Base-by-base conservation (phyloP, 768 basidiomycete genomes). In the Mrakia blollopis region DNA sequence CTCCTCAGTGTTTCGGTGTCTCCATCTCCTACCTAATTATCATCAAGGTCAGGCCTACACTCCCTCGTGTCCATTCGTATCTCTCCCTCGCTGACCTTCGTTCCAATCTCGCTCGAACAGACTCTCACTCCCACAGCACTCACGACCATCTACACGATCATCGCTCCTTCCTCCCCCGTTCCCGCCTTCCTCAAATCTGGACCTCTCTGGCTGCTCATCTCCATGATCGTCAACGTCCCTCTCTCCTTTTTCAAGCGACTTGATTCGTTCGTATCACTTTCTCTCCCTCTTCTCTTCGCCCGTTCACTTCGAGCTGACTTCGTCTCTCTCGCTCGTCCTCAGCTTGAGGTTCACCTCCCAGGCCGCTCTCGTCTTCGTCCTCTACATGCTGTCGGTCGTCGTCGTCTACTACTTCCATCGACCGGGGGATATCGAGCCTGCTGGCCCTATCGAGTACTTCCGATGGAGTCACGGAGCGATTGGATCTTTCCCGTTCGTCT, bases 321-420 rank as follows among this genome's bases (percentile, higher is more conserved):
- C 14, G 6, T 10, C 3, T 60, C 3, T 21, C 30, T 18, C 11
- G 28, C 47, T 67, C 23, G 39, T n/a, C 0, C 54, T 0, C 47
- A 78, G 76, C 16, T 68, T 78, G 25, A 50, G 77, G 13, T 78
- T 74, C 54, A 78, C 77, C 21, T 74, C 72, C 25, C 77, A 78
- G 44, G 73, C 73, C 4, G 77, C 77, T 9, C 77, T 78, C 30
- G 41, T 78, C 21, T 70, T 75, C 37, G 54, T 78, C 30, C 44
- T 75, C 7, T 78, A 78, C 77, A 67, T 78, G 63, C 70, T 94
- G 47, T 78, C 89, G 18, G 91, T 96, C 76, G 93, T 96, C 73
- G 85, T 94, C 68, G 86, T 85, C 62, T 93, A 91, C 85, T 92
- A 94, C 82, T 90, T 92, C 81, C 87, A 87, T 83, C 92, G 92